Base-by-base conservation (phyloP, 2,329 filamentous ascomycete species). In the Trichophyton schoenleinii region DNA sequence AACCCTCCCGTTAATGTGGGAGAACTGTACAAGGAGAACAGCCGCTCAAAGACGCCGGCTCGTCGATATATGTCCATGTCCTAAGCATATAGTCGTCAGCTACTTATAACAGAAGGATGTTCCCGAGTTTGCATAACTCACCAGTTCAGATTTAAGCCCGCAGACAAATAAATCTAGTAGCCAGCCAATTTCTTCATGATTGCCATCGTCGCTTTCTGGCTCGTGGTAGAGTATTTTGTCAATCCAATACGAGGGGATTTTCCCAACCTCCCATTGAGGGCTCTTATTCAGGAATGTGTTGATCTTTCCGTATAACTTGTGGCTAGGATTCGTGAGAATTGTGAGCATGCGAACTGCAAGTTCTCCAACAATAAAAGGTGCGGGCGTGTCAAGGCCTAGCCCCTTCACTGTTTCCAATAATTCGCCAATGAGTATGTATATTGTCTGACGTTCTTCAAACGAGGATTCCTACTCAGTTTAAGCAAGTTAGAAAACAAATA, bases 271-370 rank as follows among this genome's bases (percentile, higher is more conserved):
- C 92, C 92, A 97, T 25, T 80, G 73, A 0, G 92, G 91, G 0
- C 85, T 83, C 59, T 85, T 85, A 22, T 89, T 89, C 41, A 97
- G 81, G 71, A 91, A 96, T 4, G 81, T 79, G 76, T 95, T 96
- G 73, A 94, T 77, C 71, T 96, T 96, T 62, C 85, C 83, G 71
- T 96, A 97, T 42, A 96, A 81, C 63, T 83, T 83, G 70, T 95
- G 89, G 15, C 90, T 80, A 0, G 92, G 92, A 64, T 89, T 86
- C 22, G 80, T 81, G 53, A 95, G 75, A 15, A 95, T 83, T 1
- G 81, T 76, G 6, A 95, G 78, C 0, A 86, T 84, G 65, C 84
- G 83, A 55, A 82, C 80, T 6, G 89, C 86, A 67, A 96, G 94
- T 9, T 87, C 83, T n/a, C 85, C 82, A 4, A 89, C 84, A 11